Base-by-base conservation (phyloP, 805 yeast genomes). In the Myxozyma sirexii region DNA sequence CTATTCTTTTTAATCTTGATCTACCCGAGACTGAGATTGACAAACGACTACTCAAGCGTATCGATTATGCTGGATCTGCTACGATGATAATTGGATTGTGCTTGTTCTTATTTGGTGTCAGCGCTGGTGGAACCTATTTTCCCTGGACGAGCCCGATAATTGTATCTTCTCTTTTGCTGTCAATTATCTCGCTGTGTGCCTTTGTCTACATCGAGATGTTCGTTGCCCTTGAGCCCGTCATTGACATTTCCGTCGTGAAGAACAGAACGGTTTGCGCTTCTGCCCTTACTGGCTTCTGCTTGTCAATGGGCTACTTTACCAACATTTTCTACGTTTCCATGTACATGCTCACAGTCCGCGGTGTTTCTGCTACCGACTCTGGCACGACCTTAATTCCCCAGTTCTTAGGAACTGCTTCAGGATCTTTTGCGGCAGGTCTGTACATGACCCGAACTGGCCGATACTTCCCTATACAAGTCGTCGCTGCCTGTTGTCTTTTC, bases 311-410 rank as follows among this genome's bases (percentile, higher is more conserved):
- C 0, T 80, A 82, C 29, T 87, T 81, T 69, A 76, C 90, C 1
- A 77, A 79, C 64, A 71, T 89, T 56, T 90, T 79, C 74, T 89
- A 85, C 72, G 78, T 85, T 3, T 96, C 97, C 1, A 78, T 90
- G 23, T 87, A 78, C 68, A 84, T 81, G 73, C 74, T 81, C n/a
- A 73, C 88, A 0, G 88, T 84, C 1, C 69, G 79, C 63, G 79
- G 78, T 10, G 71, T 81, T 41, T 68, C 81, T 4, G 81, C 89
- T 2, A 80, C 85, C 5, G 74, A 80, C 59, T 80, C 82, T 46
- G 90, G 90, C 4, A 65, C 77, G 37, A 74, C 88, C 60, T 63
- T 77, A 19, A 61, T 72, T 15, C 75, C 72, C 19, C 87, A 86
- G 68, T 88, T 88, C 67, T 67, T 86, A 35, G 89, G 87, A 17